Base-by-base conservation (phyloP, 441 rosid species). In the Brassica balearica region DNA sequence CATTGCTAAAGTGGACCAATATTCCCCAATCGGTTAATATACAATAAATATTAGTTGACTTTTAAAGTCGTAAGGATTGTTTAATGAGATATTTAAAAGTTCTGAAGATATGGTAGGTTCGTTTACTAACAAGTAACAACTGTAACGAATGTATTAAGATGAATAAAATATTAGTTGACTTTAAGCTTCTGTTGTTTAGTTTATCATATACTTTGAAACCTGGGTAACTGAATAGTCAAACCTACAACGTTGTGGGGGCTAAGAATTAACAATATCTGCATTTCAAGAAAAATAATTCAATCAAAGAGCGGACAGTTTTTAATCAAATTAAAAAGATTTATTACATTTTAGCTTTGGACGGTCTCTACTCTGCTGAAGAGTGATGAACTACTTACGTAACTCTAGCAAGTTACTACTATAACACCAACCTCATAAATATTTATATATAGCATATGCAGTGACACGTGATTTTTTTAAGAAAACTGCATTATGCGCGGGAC, bases 81-180 rank as follows among this genome's bases (percentile, higher is more conserved):
- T 66, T 46, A 12, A 3, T 72, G 17, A 60, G 48, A 73, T 66
- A 11, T 53, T 66, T 8, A 2, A 61, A 15, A 68, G 4, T 7
- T 61, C 38, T 61, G 27, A 68, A 51, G 68, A 20, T 34, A 78
- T 78, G 81, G 53, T 27, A 56, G 65, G 4, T 17, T 78, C 77
- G 34, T n/a, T 48, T 23, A 17, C 41, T 25, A 27, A 70, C 23
- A 51, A 61, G 38, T 61, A 36, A 69, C 29, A 55, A 63, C 58
- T 63, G 27, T 71, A 19, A 79, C 15, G 55, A 79, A 68, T 68
- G 15, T 55, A 60, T 74, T 3, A 25, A 38, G 66, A 74, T 74
- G 38, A 23, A 61, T 73, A 68, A 63, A 62, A 53, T 55, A 74
- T 63, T 74, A 19, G 79, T 79, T 79, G 74, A 79, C 82, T 79